Conservation (phyloP, 148 eudicot genomes). For the Vaccinium corymbosum region DNA sequence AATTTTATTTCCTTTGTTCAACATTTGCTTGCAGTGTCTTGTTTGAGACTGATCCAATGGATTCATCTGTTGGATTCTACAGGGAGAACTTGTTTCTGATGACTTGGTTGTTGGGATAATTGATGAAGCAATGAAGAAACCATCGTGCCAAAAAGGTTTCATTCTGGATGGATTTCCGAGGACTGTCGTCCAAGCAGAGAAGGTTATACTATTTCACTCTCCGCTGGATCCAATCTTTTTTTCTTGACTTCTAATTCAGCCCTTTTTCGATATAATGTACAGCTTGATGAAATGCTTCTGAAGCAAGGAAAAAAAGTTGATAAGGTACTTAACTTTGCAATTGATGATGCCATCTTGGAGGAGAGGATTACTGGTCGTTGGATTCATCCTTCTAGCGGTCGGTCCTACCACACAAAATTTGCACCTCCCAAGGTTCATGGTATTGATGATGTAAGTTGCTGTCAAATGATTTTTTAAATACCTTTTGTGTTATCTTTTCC, state of each 20-base stretch:
- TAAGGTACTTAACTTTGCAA: conserved; percentile 74
- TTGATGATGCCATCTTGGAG: conserved; percentile 69
- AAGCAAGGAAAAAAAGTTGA: conserved; percentile 67
- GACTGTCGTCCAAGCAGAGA: conserved; percentile 88
- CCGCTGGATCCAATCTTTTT: conserved; percentile 22
- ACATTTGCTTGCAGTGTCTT: conserved; percentile 8
- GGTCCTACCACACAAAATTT: conserved; percentile 74
- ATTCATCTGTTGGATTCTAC: conserved; percentile 24
- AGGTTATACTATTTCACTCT: conserved; percentile 95
- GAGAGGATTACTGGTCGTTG: conserved; percentile 83
- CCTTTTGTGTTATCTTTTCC: too few relatives aligned
- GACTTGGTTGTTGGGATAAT: conserved; percentile 94
- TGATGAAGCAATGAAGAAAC: conserved; percentile 87
- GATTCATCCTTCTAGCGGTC: conserved; percentile 75
- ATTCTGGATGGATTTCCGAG: conserved; percentile 98
- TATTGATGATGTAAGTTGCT: conserved; percentile 57
- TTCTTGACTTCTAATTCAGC: conserved; percentile 47
- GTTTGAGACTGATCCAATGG: neutral
- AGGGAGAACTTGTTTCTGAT: conserved; percentile 97
- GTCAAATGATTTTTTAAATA: neutral
- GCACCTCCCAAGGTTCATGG: conserved; percentile 72
- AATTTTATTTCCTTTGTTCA: neutral
- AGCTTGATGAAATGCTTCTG: conserved; percentile 80
- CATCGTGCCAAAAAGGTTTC: conserved; percentile 91
- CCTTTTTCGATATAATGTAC: conserved; percentile 48